These are phyloP conservation scores for Vicia villosa DNA, from an alignment of 306 rosid species.

Conservation along the genomic window DNA sequence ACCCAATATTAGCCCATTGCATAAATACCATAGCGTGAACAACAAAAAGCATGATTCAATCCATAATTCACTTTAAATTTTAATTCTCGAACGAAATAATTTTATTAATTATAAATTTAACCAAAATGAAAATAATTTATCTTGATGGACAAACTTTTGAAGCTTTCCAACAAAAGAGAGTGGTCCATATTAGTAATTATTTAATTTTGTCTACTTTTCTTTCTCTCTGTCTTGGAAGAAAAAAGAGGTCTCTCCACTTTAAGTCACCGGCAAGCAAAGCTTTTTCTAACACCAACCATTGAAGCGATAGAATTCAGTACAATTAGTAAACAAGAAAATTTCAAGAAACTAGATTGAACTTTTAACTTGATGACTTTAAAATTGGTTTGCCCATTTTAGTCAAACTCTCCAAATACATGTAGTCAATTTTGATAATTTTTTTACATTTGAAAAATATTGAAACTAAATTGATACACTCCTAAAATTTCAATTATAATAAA, in stretches of 20 bases:
- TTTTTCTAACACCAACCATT: slow-evolving; percentile 29
- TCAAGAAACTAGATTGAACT: not conserved
- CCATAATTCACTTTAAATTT: too few species aligned
- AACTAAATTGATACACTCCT: too few species aligned
- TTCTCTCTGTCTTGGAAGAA: slow-evolving; percentile 47
- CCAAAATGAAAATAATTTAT: slow-evolving; percentile 32
- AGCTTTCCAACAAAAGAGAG: slow-evolving; percentile 38
- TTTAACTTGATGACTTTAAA: not conserved
- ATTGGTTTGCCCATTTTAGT: not conserved
- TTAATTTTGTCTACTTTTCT: slow-evolving; percentile 43
- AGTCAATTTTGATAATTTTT: too few species aligned
- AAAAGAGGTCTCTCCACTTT: slow-evolving; percentile 51
- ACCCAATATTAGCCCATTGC: too few species aligned
- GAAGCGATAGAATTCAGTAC: slow-evolving; percentile 22
- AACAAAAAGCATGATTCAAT: too few species aligned
- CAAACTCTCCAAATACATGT: too few species aligned
- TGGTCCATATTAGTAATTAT: slow-evolving; percentile 35
- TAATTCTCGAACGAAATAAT: not conserved
- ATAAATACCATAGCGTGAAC: too few species aligned
- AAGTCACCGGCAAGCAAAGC: slow-evolving; percentile 63
- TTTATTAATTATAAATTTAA: slow-evolving; percentile 29
- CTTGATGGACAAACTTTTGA: slow-evolving; percentile 39
- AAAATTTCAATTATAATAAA: too few species aligned
- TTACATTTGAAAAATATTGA: too few species aligned
- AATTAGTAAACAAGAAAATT: slow-evolving; percentile 20